A percentile compares a stretch with the other conserved stretches of the same genome.
Conservation (phyloP, 1,139 yeast species). For the Pichia sp. region DNA sequence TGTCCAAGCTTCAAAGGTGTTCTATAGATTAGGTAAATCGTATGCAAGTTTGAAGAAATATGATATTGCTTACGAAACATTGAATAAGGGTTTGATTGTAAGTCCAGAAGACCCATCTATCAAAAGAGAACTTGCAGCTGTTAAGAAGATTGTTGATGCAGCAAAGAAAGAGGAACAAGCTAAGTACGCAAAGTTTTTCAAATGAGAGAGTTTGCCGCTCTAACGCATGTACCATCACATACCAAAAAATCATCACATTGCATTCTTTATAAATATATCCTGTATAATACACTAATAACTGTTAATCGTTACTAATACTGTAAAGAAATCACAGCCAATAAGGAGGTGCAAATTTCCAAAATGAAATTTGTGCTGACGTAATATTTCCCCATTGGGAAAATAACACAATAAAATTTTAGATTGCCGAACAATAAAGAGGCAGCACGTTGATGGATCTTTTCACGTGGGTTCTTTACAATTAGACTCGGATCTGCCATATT, state of each 20-base stretch:
- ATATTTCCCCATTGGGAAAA: background rate
- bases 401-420: background rate
- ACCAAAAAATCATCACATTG: too few relatives aligned
- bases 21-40: constrained; percentile 57
- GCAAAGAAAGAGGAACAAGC: constrained; percentile 41
- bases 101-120: constrained; percentile 55
- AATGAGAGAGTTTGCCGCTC: background rate
- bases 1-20: constrained; percentile 59
- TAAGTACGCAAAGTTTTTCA: constrained; percentile 22
- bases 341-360: too few relatives aligned
- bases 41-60: constrained; percentile 42
- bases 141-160: constrained; percentile 40
- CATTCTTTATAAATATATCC: too few relatives aligned
- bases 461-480: too few relatives aligned
- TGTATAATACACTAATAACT: too few relatives aligned
- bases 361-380: background rate
- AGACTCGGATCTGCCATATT: too few relatives aligned
- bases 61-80: constrained; percentile 48
- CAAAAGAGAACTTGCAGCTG: constrained; percentile 40
- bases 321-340: too few relatives aligned
- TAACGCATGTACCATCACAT: too few relatives aligned
- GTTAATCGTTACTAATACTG: too few relatives aligned
- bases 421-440: background rate
- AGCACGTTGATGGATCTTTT: too few relatives aligned
- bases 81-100: constrained; percentile 43